A percentile compares a stretch with the other conserved stretches of the same genome.
These are phyloP conservation scores for Zygoascus flipseniorum DNA, from an alignment of 805 yeast genomes.

Conservation along the genomic window DNA sequence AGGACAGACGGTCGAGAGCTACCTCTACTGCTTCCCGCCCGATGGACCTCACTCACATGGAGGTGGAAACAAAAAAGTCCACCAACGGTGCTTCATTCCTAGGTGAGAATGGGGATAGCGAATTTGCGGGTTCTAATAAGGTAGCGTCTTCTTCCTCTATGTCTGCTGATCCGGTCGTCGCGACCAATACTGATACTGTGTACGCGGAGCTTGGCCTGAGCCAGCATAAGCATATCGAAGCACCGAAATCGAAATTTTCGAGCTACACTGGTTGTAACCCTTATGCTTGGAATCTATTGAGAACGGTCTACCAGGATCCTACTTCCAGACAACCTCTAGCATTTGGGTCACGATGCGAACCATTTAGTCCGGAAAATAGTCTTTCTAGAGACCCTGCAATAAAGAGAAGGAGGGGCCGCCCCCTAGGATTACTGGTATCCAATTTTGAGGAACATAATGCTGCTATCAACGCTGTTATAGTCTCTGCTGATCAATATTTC, in stretches of 20 bases:
- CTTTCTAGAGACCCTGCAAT: neutral
- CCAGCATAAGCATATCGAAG: slow-evolving; percentile 1
- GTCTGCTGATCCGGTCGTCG: slow-evolving; percentile 8
- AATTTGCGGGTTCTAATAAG: neutral
- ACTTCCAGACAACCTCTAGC: slow-evolving; percentile 50
- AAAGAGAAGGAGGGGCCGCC: slow-evolving; percentile 25
- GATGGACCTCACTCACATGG: neutral
- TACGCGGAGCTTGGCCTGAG: slow-evolving; percentile 14
- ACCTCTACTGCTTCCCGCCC: neutral
- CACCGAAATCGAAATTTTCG: slow-evolving; percentile 25
- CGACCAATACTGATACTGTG: slow-evolving; percentile 11
- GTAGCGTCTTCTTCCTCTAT: neutral
- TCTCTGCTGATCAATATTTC: slow-evolving; percentile 53
- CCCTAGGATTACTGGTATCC: slow-evolving; percentile 50
- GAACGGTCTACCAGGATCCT: slow-evolving; percentile 47
- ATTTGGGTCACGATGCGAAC: slow-evolving; percentile 42
- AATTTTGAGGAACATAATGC: slow-evolving; percentile 56
- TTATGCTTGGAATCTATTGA: slow-evolving; percentile 49
- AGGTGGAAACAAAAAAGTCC: neutral
- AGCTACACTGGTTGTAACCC: slow-evolving; percentile 65
- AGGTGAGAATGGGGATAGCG: neutral
- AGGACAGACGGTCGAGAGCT: neutral
- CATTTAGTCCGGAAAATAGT: neutral
- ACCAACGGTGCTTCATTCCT: neutral
- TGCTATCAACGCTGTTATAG: slow-evolving; percentile 47